Evolutionary conservation across 2,329 filamentous ascomycete species (phyloP).

Genomic region (Fusarium sororula): DNA sequence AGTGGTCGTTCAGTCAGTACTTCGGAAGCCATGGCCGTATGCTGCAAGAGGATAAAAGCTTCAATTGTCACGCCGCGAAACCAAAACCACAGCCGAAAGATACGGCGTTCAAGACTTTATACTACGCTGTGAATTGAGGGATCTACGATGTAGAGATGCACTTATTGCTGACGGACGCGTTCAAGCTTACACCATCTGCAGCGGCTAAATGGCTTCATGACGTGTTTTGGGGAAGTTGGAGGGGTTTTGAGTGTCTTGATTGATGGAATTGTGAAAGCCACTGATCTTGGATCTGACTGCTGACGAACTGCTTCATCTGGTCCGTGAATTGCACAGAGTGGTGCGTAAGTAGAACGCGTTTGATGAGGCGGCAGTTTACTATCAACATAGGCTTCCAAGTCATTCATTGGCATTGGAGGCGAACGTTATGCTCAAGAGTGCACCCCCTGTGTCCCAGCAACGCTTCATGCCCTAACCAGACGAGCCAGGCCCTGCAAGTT

Average conservation of each 20-base stretch:
- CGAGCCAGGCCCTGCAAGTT: neutral
- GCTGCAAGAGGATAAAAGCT: accelerated
- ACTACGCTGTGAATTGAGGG: accelerated
- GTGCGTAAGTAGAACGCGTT: neutral
- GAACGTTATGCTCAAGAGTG: neutral
- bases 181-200: neutral
- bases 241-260: neutral
- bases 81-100: accelerated
- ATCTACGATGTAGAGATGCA: neutral
- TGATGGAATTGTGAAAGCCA: neutral
- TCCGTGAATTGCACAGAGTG: accelerated
- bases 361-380: neutral
- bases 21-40: slow-evolving; percentile 6
- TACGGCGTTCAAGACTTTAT: neutral
- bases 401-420: neutral
- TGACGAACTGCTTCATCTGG: neutral
- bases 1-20: neutral
- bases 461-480: neutral
- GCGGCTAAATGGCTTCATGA: neutral
- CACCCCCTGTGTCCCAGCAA: neutral
- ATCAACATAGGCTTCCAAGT: accelerated
- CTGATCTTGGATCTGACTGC: neutral
- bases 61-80: accelerated
- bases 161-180: slow-evolving; percentile 4
- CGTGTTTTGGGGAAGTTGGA: neutral